A percentile compares a stretch with the other conserved stretches of the same genome.
phyloP scores from a whole-genome alignment of 352 stramenopile genomes.

The Phytophthora uliginosa region DNA sequence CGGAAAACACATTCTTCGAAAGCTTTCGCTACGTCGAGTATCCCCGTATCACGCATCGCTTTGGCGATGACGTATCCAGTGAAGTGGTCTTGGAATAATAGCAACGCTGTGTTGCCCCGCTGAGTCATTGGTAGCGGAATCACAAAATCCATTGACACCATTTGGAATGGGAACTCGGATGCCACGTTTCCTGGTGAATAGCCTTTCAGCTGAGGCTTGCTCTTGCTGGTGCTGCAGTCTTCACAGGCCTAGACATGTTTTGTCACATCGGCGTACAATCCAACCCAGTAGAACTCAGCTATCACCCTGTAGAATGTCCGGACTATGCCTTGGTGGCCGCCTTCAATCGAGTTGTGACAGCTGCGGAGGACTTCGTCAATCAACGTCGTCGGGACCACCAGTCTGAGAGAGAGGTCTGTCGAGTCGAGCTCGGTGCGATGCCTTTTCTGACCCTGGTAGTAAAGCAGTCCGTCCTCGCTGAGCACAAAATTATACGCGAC shows the following conservation, averaged over 20 bases:
- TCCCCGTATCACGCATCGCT: background rate
- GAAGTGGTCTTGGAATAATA: slow-evolving; percentile 9
- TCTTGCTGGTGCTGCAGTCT: slow-evolving; percentile 13
- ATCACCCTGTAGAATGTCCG: too few species aligned
- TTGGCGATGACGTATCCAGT: background rate
- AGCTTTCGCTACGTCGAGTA: background rate
- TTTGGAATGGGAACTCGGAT: too few species aligned
- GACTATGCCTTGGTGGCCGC: too few species aligned
- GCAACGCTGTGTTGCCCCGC: slow-evolving; percentile 1
- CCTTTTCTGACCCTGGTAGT: too few species aligned
- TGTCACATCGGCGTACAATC: background rate
- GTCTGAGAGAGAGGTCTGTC: too few species aligned
- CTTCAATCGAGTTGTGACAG: too few species aligned
- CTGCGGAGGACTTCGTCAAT: background rate
- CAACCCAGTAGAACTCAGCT: too few species aligned
- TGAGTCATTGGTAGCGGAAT: background rate
- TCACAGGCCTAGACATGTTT: background rate
- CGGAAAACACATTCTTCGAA: slow-evolving; percentile 4
- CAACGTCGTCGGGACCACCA: background rate
- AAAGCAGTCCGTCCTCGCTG: too few species aligned
- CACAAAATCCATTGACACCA: too few species aligned
- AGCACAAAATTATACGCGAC: too few species aligned
- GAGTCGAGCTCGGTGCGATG: too few species aligned
- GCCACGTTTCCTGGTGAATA: slow-evolving; percentile 4
- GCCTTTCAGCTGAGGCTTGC: slow-evolving; percentile 1